Base-by-base conservation (phyloP, 768 basidiomycete species). In the Sarcodon sp. region DNA sequence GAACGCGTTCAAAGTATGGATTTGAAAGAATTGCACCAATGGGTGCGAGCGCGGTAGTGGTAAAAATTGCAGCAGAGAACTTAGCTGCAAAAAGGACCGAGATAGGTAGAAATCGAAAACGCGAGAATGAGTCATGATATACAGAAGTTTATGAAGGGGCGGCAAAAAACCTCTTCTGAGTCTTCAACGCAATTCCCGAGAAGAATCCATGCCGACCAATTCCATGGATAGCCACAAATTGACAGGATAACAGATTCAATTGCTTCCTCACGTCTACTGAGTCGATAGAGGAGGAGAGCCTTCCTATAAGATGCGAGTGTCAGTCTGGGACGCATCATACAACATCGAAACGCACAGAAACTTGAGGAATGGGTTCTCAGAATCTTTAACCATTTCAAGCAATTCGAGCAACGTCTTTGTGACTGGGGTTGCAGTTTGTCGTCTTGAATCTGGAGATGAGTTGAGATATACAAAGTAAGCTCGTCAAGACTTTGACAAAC, bases 191-290 rank as follows among this genome's bases (percentile, higher is more conserved):
- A 86, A 47, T 77, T 79, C 3, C 76, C 75, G n/a, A 98, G 69
- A 38, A 90, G 72, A 7, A 75, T 67, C 92, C 92, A 98, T n/a
- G 80, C 69, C 27, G 87, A 85, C 92, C 93, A 98, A 59, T 97
- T 97, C 81, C 88, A 97, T 10, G 87, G 83, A 57, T 82, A 88
- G 5, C 72, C 72, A 35, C 73, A 71, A 38, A 94, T 80, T 10
- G 90, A 92, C 33, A 78, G 64, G 13, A 96, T 68, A 11, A 79
- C 75, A 54, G 70, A 74, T 59, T 93, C 90, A 10, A 94, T 85
- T 1, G 94, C 90, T 59, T 90, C 86, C 51, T 88, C 81, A 21
- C 90, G 76, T 51, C 86, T 73, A 43, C 79, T 78, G 44, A 93
- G 66, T 10, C 88, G 80, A 41, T 79, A 80, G 47, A 94, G 75